phyloP scores from a whole-genome alignment of 768 basidiomycete genomes.

The Pulveroboletus sp. region DNA sequence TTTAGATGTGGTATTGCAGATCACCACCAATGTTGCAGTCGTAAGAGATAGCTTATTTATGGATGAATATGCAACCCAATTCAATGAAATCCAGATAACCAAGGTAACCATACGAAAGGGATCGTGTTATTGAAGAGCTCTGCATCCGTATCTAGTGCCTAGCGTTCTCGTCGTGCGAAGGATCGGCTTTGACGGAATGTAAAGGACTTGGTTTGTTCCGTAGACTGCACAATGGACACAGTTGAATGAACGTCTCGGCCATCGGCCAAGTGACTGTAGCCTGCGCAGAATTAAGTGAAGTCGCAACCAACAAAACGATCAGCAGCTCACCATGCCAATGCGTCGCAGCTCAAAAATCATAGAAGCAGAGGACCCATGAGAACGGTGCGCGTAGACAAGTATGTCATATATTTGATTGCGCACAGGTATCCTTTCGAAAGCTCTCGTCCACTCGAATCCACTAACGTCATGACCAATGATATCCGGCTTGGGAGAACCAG shows the following conservation, averaged over 20 bases:
- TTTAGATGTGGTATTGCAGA: constrained; percentile 10
- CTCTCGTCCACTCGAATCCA: constrained; percentile 33
- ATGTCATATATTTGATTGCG: constrained; percentile 68
- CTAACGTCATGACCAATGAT: constrained; percentile 17
- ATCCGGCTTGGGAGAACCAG: constrained; percentile 19
- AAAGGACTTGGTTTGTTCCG: constrained; percentile 34
- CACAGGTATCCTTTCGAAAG: constrained; percentile 64
- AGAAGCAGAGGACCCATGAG: constrained; percentile 49
- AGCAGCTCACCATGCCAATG: constrained; percentile 55
- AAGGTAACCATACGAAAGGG: background rate
- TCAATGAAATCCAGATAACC: background rate
- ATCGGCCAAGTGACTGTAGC: constrained; percentile 71
- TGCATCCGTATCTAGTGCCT: constrained; percentile 12
- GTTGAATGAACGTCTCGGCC: constrained; percentile 61
- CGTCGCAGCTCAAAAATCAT: constrained; percentile 57
- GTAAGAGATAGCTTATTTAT: constrained; percentile 12
- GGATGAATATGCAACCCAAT: constrained; percentile 8
- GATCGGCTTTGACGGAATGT: constrained; percentile 20
- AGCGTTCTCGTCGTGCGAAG: constrained; percentile 18
- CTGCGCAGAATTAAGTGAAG: constrained; percentile 33
- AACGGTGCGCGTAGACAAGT: constrained; percentile 62
- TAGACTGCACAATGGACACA: constrained; percentile 55
- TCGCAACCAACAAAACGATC: background rate
- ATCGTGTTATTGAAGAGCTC: background rate
- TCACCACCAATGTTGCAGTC: constrained; percentile 3